A percentile compares a stretch with the other conserved stretches of the same genome.
phyloP scores from a whole-genome alignment of 2,329 filamentous ascomycete species.

The Onygenales sp. region DNA sequence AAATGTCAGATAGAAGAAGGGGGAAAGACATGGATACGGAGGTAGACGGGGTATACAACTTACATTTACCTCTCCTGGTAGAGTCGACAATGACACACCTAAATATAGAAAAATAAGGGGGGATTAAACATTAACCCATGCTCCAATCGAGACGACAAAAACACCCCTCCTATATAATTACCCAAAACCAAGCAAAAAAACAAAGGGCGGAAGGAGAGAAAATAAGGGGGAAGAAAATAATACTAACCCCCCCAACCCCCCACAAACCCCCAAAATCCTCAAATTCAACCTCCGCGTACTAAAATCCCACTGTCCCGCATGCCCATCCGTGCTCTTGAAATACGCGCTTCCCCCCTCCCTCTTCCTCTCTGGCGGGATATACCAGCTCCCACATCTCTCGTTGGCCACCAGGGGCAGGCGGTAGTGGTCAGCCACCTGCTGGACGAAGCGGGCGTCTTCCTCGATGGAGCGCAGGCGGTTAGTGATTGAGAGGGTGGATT shows the following conservation, averaged over 20 bases:
- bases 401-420: constrained; percentile 73
- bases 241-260: constrained; percentile 53
- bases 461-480: constrained; percentile 77
- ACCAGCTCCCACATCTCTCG: constrained; percentile 94
- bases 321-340: constrained; percentile 97
- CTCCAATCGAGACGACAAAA: not conserved
- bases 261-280: constrained; percentile 63
- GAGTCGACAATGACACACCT: constrained; percentile 76
- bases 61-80: constrained; percentile 79
- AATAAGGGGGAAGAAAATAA: no score
- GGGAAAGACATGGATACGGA: not conserved
- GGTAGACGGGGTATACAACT: constrained; percentile 16
- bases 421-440: constrained; percentile 41
- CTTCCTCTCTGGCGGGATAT: constrained; percentile 59
- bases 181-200: not conserved
- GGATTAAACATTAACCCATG: not conserved
- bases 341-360: constrained; percentile 59
- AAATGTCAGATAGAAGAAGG: no score
- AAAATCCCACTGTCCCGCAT: constrained; percentile 83
- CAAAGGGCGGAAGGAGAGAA: not conserved
- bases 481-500: constrained; percentile 64
- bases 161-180: constrained; percentile 24
- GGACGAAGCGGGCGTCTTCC: constrained; percentile 66
- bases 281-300: constrained; percentile 77
- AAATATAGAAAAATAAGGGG: not conserved